These are phyloP conservation scores for Trichoderma gamsii DNA, from an alignment of 495 filamentous ascomycete genomes.

Conservation along the genomic window DNA sequence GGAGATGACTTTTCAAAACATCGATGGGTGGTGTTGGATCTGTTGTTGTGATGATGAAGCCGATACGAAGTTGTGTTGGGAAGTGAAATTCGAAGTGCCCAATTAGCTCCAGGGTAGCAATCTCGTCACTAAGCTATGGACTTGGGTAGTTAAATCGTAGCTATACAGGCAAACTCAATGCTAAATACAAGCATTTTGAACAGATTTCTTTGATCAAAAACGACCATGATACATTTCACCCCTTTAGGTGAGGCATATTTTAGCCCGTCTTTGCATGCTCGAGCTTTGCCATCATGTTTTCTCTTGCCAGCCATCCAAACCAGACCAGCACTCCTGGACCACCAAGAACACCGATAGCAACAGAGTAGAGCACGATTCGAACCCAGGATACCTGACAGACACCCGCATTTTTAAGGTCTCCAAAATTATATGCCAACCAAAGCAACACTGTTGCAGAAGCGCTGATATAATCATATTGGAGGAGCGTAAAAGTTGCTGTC, in stretches of 20 bases:
- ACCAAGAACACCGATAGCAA: neutral
- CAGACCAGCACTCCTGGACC: neutral
- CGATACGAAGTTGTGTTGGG: neutral
- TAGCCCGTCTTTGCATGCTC: neutral
- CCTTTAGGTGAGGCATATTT: neutral
- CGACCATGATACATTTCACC: neutral
- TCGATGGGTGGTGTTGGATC: neutral
- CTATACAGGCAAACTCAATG: too few relatives aligned
- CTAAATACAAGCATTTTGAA: neutral
- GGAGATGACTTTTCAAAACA: neutral
- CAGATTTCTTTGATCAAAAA: neutral
- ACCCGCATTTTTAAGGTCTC: neutral
- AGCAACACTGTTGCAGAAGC: neutral
- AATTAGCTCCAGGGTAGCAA: neutral
- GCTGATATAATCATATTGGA: neutral
- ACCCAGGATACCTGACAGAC: neutral
- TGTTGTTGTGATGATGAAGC: neutral
- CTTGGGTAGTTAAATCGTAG: too few relatives aligned
- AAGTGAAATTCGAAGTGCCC: neutral
- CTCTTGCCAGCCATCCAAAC: neutral
- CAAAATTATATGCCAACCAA: neutral
- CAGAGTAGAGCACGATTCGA: neutral
- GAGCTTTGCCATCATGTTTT: neutral
- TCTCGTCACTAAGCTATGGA: neutral
- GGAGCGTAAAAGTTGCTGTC: neutral